Evolutionary conservation across 140 eudicot genomes (phyloP).

Genomic region (Ambrosia hybrid): DNA sequence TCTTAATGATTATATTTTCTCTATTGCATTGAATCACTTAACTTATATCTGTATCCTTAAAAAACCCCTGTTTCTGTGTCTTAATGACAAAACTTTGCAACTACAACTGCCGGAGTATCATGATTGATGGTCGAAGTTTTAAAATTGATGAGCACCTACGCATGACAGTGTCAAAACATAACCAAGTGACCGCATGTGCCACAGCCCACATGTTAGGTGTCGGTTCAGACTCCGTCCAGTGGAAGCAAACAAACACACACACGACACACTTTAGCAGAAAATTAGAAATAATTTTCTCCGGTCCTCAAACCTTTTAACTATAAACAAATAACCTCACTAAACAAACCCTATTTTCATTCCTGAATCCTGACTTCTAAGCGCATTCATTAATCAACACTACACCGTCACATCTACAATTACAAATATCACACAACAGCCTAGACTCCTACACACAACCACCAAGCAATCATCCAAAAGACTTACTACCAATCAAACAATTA

Average conservation of each 20-base stretch:
- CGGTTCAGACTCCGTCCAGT: no score
- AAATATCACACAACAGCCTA: background rate
- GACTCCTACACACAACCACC: background rate
- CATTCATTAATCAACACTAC: background rate
- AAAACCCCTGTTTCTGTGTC: background rate
- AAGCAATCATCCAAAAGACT: background rate
- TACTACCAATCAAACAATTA: background rate
- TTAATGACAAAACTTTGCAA: background rate
- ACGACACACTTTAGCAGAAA: no score
- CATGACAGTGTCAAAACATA: background rate
- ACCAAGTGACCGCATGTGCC: background rate
- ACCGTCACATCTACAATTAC: background rate
- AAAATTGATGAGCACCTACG: background rate
- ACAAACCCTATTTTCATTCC: no score
- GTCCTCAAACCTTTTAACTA: no score
- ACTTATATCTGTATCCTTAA: constrained; percentile 1
- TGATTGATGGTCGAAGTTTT: no score
- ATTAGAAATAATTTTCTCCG: background rate
- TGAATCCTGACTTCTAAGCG: background rate
- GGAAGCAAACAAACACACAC: no score
- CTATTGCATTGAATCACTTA: background rate
- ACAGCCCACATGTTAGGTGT: background rate
- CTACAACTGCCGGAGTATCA: background rate
- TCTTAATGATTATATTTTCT: background rate
- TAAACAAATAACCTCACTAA: no score